phyloP scores from a whole-genome alignment of 441 rosid genomes.

The Gossypium schwendimanii region DNA sequence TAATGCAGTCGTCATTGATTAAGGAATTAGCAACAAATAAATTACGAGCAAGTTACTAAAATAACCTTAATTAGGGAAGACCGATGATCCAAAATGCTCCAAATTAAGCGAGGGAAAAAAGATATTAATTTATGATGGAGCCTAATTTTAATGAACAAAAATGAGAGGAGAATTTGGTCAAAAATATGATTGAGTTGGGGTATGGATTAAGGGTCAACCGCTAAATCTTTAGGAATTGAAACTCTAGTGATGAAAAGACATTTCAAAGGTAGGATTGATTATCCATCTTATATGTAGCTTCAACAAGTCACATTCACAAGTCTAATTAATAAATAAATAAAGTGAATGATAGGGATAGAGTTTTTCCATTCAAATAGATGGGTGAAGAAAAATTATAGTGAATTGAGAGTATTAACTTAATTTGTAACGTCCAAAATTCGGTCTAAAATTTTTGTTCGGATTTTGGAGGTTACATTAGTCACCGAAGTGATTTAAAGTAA shows the following conservation, averaged over 20 bases:
- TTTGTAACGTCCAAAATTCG: too few relatives aligned
- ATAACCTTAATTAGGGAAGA: not conserved
- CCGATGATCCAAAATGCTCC: not conserved
- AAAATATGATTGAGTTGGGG: not conserved
- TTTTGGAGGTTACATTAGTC: too few relatives aligned
- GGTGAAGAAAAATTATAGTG: too few relatives aligned
- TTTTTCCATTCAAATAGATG: too few relatives aligned
- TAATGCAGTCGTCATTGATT: conserved; percentile 37
- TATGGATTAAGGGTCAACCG: conserved; percentile 8
- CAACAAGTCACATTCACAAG: not conserved
- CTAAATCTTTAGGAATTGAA: conserved; percentile 8
- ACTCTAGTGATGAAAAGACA: not conserved
- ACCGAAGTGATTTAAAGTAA: too few relatives aligned
- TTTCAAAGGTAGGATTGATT: not conserved
- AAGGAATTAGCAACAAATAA: not conserved
- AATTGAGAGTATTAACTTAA: too few relatives aligned
- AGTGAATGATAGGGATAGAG: not conserved
- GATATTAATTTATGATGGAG: not conserved
- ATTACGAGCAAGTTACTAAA: not conserved
- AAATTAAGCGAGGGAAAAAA: not conserved
- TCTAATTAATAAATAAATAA: not conserved
- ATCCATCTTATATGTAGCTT: not conserved
- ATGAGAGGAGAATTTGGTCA: not conserved
- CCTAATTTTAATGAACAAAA: not conserved
- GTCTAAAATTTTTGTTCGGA: too few relatives aligned